Percentiles rank a stretch among this genome's conserved stretches.
Evolutionary conservation across 139 green algal genomes (phyloP).

Genomic region (Tetraselmis striata): DNA sequence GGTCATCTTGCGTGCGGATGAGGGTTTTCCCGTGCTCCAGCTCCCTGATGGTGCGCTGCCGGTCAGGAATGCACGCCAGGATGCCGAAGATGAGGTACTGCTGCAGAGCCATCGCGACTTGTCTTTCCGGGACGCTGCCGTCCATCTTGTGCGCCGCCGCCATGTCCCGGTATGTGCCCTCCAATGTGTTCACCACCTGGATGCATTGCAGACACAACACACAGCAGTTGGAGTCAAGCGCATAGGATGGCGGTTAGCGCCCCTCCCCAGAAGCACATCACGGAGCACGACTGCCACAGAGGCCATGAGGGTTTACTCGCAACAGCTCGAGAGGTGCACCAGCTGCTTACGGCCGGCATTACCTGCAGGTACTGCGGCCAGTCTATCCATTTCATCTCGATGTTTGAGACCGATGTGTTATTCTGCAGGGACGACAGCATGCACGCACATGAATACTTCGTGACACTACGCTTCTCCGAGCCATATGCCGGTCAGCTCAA

Average conservation of each 20-base stretch:
- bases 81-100: constrained; percentile 67
- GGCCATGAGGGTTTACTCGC: not conserved
- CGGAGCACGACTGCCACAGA: not conserved
- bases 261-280: no score
- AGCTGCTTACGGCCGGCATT: no score
- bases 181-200: not conserved
- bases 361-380: constrained; percentile 54
- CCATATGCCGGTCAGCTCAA: not conserved
- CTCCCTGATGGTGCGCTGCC: constrained; percentile 67
- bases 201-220: not conserved
- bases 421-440: not conserved
- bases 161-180: not conserved
- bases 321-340: no score
- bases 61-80: constrained; percentile 58
- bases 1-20: constrained; percentile 33
- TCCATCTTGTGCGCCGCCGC: not conserved
- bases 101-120: constrained; percentile 46
- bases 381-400: constrained; percentile 55
- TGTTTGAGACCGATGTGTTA: not conserved
- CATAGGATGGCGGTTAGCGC: not conserved
- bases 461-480: no score
- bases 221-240: not conserved
- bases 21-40: constrained; percentile 58
- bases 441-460: not conserved
- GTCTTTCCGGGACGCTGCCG: not conserved